Percentiles rank a stretch among this genome's conserved stretches.
Conservation (phyloP, 1,284 basidiomycete genomes). For the Anthracocystis walkeri region DNA sequence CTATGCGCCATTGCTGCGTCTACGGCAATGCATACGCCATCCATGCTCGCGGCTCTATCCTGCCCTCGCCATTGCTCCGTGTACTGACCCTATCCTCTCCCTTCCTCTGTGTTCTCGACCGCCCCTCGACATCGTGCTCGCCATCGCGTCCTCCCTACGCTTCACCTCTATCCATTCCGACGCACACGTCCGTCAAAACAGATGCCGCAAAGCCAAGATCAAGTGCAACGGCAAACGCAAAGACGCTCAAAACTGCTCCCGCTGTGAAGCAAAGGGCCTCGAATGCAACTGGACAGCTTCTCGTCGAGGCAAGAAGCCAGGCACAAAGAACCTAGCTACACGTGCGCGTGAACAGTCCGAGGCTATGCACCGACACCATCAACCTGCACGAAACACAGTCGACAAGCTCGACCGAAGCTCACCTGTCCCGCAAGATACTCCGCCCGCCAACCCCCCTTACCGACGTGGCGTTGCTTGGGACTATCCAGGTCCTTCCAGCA, state of each 20-base stretch:
- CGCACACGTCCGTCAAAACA: conserved; percentile 1
- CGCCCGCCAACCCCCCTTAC: not conserved
- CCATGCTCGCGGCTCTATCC: conserved; percentile 5
- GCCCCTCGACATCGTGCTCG: not conserved
- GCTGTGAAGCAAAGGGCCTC: conserved; percentile 49
- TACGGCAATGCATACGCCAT: conserved; percentile 47
- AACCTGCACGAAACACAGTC: conserved; percentile 1
- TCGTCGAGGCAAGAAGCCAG: conserved; percentile 47
- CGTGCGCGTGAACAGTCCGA: conserved; percentile 44
- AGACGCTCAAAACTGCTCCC: conserved; percentile 45
- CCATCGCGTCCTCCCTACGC: not conserved
- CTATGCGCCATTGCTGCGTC: not conserved
- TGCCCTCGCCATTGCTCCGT: conserved; percentile 5
- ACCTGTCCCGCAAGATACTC: conserved; percentile 14
- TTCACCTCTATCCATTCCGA: not conserved
- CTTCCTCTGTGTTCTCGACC: not conserved
- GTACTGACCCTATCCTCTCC: conserved; percentile 9
- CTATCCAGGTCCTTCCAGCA: conserved; percentile 2
- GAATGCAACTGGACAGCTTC: conserved; percentile 50
- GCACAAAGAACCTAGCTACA: conserved; percentile 50
- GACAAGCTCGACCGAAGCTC: conserved; percentile 28
- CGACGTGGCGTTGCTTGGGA: conserved; percentile 28
- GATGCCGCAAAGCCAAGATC: conserved; percentile 53
- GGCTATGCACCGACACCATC: conserved; percentile 38
- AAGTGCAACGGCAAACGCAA: conserved; percentile 54